Conservation (phyloP, 1,139 yeast genomes). For the Yamadazyma diddensiae region DNA sequence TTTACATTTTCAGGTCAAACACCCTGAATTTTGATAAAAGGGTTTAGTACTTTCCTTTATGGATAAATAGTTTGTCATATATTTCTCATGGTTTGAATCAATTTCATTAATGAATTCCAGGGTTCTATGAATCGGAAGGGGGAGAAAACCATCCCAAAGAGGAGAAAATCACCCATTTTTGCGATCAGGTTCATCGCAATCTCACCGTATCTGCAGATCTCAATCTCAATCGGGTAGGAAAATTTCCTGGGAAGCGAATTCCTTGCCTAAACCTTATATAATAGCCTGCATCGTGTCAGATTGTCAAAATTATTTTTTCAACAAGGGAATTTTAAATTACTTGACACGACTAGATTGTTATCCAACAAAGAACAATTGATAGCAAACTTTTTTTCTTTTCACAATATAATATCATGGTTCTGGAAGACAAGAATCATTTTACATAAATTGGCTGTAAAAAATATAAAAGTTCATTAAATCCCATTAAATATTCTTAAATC, state of each 20-base stretch:
- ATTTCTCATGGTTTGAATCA: too few relatives aligned
- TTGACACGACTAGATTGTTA: conserved; percentile 1
- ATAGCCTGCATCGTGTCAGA: neutral
- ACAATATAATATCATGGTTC: neutral
- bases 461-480: conserved; percentile 1
- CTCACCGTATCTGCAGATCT: neutral
- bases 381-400: neutral
- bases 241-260: neutral
- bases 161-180: too few relatives aligned
- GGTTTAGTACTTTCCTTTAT: too few relatives aligned
- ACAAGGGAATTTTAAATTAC: neutral
- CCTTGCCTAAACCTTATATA: conserved; percentile 1
- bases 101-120: too few relatives aligned
- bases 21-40: too few relatives aligned
- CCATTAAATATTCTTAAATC: neutral
- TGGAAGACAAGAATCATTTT: neutral
- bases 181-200: too few relatives aligned
- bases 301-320: neutral
- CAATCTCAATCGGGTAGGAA: neutral
- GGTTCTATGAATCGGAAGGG: too few relatives aligned
- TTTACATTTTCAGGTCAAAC: too few relatives aligned
- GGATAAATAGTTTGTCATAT: too few relatives aligned
- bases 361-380: neutral
- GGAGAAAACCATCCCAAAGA: too few relatives aligned
- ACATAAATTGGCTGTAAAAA: conserved; percentile 1